Evolutionary conservation across 176 grass and related monocot genomes (phyloP), one percentile per base, ranked within the genome.

Genomic region (Miscanthus lutarioriparius): DNA sequence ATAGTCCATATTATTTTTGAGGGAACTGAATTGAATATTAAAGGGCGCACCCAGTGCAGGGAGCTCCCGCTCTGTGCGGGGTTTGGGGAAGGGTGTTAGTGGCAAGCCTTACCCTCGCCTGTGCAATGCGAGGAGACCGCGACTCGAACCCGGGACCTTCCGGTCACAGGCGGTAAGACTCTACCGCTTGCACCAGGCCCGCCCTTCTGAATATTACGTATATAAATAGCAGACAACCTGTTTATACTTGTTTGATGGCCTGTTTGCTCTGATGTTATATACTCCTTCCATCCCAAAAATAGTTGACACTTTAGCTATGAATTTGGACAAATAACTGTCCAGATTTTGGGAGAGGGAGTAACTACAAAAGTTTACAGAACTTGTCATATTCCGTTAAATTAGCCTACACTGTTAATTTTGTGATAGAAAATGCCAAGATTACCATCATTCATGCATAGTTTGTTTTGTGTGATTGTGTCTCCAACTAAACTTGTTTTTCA

Each of bases 401-500:
- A 2, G 6, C 41, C 35, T 62, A 36, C 22, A 47, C 62, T 49
- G 9, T 51, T 69, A 14, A 59, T 72, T 72, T n/a, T 78, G 2
- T 33, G 25, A 32, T 58, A 35, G 20, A 38, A 77, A 77, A 68
- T 14, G 1, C 9, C 53, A 53, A 36, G 4, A 28, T 75, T 66
- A 37, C 8, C 35, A 1, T 20, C 28, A 32, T 69, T 44, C n/a
- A 25, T 70, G 36, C 35, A 28, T 37, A 30, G 16, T 77, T 68
- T 68, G 3, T 58, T 40, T 71, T 67, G 6, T 39, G 49, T 19
- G 49, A 53, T 53, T 53, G 16, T 56, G 7, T 59, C 23, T 77
- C 25, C 41, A 62, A 75, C n/a, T 27, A 71, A 62, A 70, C 8
- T 74, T 85, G 26, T 96, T 87, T 87, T 87, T 19, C 32, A 40